phyloP scores from a whole-genome alignment of 768 basidiomycete species.

The Glaciozyma martinii region DNA sequence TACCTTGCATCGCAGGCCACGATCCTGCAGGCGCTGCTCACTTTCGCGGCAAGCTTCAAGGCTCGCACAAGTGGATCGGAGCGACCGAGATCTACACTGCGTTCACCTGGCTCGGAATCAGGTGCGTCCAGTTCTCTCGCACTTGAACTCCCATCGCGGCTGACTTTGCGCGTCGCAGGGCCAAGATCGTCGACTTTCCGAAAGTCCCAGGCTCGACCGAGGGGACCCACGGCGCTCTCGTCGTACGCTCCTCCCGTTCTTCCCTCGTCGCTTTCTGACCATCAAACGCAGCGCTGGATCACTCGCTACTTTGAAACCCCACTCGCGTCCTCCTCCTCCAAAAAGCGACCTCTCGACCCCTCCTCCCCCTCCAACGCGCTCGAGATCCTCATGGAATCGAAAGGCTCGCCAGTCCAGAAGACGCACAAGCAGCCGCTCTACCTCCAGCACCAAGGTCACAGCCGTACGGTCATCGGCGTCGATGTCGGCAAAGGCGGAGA shows the following conservation, averaged over 20 bases:
- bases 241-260: neutral
- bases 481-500: conserved; percentile 14
- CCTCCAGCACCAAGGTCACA: conserved; percentile 35
- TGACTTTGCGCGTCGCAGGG: neutral
- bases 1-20: conserved; percentile 13
- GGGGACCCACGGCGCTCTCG: conserved; percentile 12
- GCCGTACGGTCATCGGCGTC: conserved; percentile 31
- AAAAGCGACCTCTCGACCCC: neutral
- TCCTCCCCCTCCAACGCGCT: conserved; percentile 3
- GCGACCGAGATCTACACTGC: conserved; percentile 34
- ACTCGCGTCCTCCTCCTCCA: neutral
- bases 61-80: conserved; percentile 32
- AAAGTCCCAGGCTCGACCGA: conserved; percentile 1
- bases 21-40: conserved; percentile 29
- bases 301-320: conserved; percentile 23
- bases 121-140: conserved; percentile 5
- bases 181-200: conserved; percentile 30
- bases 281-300: conserved; percentile 22
- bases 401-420: conserved; percentile 3
- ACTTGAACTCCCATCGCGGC: neutral
- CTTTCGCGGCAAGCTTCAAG: conserved; percentile 25
- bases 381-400: conserved; percentile 2
- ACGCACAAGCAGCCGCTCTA: conserved; percentile 29
- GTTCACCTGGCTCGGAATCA: conserved; percentile 27
- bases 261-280: neutral